These are phyloP conservation scores for Ascochyta pisi DNA, from an alignment of 2,329 filamentous ascomycete genomes.

Conservation along the genomic window DNA sequence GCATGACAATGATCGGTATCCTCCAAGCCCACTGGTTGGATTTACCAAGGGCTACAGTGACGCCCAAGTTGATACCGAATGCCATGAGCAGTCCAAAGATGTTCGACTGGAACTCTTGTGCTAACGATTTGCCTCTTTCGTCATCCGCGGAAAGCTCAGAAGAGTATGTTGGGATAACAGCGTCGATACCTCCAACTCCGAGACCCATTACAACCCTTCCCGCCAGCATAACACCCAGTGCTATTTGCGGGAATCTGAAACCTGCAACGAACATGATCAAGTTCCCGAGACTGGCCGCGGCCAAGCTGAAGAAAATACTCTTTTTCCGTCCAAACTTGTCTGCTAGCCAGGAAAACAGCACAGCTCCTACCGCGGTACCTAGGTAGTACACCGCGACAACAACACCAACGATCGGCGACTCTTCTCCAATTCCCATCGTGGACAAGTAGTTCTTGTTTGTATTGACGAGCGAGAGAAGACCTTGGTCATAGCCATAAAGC, in stretches of 20 bases:
- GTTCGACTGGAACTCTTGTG: slow-evolving; percentile 70
- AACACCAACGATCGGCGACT: slow-evolving; percentile 62
- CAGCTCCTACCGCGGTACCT: slow-evolving; percentile 64
- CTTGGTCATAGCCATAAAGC: slow-evolving; percentile 59
- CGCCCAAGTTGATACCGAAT: slow-evolving; percentile 64
- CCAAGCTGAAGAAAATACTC: slow-evolving; percentile 63
- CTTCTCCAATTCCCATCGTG: slow-evolving; percentile 62
- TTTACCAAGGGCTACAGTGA: slow-evolving; percentile 63
- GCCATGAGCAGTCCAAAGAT: slow-evolving; percentile 68
- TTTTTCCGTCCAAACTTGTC: slow-evolving; percentile 63
- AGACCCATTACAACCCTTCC: slow-evolving; percentile 63
- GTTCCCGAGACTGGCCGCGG: slow-evolving; percentile 62
- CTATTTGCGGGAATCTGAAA: slow-evolving; percentile 52
- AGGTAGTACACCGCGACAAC: slow-evolving; percentile 69
- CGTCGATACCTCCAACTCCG: slow-evolving; percentile 67
- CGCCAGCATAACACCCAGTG: slow-evolving; percentile 58
- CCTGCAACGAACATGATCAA: slow-evolving; percentile 67
- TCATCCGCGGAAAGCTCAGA: slow-evolving; percentile 65
- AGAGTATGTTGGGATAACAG: slow-evolving; percentile 66
- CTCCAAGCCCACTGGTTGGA: slow-evolving; percentile 67
- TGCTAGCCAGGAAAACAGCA: slow-evolving; percentile 63
- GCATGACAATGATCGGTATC: slow-evolving; percentile 67
- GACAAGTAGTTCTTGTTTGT: slow-evolving; percentile 62
- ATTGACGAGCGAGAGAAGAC: slow-evolving; percentile 62
- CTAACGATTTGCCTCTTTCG: slow-evolving; percentile 63